Evolutionary conservation across 176 grass and related monocot genomes (phyloP).

Genomic region (Carex cristatella): DNA sequence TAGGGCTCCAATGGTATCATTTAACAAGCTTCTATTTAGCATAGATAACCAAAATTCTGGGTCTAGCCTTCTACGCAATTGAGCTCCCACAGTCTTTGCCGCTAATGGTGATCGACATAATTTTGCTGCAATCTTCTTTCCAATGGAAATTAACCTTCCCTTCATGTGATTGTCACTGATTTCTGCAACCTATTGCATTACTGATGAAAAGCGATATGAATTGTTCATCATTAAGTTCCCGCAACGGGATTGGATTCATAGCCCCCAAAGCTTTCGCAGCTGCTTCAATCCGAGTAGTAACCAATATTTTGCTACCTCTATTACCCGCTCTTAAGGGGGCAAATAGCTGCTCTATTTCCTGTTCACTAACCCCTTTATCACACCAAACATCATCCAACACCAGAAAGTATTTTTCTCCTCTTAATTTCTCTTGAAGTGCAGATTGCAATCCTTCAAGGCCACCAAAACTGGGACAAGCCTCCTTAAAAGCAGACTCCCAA

Average conservation of each 20-base stretch:
- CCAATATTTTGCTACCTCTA: slow-evolving; percentile 29
- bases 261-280: background rate
- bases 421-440: background rate
- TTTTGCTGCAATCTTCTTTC: slow-evolving; percentile 17
- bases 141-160: background rate
- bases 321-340: background rate
- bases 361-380: background rate
- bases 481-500: background rate
- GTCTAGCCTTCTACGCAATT: background rate
- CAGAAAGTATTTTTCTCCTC: slow-evolving; percentile 12
- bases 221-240: background rate
- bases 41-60: background rate
- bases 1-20: slow-evolving; percentile 2
- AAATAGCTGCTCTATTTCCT: background rate
- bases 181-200: background rate
- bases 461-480: background rate
- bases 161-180: background rate
- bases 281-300: slow-evolving; percentile 16
- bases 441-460: background rate
- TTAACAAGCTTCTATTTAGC: background rate
- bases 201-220: background rate
- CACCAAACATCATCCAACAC: slow-evolving; percentile 37
- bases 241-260: background rate
- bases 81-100: background rate
- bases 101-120: background rate